phyloP scores from a whole-genome alignment of 169 alveolate species.

The Miamiensis avidus region DNA sequence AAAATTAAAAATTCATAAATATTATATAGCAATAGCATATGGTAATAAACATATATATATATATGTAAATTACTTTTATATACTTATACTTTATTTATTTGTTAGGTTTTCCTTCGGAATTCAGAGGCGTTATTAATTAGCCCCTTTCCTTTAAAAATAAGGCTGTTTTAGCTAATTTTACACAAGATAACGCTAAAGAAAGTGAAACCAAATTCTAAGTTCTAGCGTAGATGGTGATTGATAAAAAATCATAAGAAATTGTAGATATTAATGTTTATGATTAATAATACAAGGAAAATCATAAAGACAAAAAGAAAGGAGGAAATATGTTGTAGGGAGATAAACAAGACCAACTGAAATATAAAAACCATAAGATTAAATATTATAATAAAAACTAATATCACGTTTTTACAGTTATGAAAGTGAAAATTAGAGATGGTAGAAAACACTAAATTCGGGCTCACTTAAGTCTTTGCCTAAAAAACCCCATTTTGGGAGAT shows the following conservation, averaged over 20 bases:
- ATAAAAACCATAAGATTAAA: background rate
- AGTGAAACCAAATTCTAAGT: background rate
- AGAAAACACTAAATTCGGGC: slow-evolving; percentile 33
- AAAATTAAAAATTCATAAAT: slow-evolving; percentile 3
- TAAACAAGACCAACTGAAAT: too few species aligned
- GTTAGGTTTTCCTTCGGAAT: slow-evolving; percentile 15
- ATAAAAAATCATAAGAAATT: too few species aligned
- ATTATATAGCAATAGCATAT: slow-evolving; percentile 7
- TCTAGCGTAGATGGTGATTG: background rate
- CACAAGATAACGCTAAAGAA: background rate
- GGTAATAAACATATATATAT: background rate
- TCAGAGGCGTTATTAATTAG: background rate
- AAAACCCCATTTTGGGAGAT: slow-evolving; percentile 4
- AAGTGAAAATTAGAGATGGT: slow-evolving; percentile 15
- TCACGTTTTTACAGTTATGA: background rate
- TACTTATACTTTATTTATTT: background rate
- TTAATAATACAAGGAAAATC: too few species aligned
- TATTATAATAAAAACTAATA: slow-evolving; percentile 5
- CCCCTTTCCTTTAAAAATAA: background rate
- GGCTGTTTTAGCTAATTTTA: background rate
- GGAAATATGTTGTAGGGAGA: background rate
- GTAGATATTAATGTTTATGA: background rate
- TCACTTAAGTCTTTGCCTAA: background rate
- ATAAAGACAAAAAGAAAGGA: background rate
- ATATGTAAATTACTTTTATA: too few species aligned